Conservation (phyloP, 441 rosid genomes). For the Populus hybrid region DNA sequence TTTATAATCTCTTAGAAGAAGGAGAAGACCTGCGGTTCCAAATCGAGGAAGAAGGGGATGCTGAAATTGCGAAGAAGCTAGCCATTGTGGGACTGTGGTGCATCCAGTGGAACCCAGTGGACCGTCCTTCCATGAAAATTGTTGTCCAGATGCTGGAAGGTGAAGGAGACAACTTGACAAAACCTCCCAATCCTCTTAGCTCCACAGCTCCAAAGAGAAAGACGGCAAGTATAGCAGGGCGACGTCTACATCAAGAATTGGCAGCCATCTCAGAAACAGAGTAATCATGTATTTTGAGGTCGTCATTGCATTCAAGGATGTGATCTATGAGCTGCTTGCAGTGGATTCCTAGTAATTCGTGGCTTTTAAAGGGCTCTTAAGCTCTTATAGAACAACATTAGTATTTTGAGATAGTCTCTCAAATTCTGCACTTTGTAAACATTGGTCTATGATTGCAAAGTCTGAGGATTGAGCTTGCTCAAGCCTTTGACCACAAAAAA, state of each 20-base stretch:
- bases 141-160: neutral
- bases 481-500: too few species aligned
- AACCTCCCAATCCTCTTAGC: neutral
- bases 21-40: neutral
- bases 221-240: too few species aligned
- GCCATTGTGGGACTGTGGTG: conserved; percentile 1
- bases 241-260: neutral
- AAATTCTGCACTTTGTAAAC: too few species aligned
- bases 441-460: too few species aligned
- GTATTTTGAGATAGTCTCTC: too few species aligned
- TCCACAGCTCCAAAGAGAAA: too few species aligned
- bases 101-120: neutral
- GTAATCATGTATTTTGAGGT: neutral
- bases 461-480: too few species aligned
- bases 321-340: too few species aligned
- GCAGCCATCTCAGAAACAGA: neutral
- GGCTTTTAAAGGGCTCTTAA: too few species aligned
- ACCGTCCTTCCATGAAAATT: neutral
- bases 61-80: neutral
- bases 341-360: too few species aligned
- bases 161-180: neutral
- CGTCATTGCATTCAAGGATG: too few species aligned
- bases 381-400: too few species aligned
- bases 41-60: neutral
- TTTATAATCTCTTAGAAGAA: neutral